Conservation (phyloP, 2,329 filamentous ascomycete species). For the Botrytis porri region DNA sequence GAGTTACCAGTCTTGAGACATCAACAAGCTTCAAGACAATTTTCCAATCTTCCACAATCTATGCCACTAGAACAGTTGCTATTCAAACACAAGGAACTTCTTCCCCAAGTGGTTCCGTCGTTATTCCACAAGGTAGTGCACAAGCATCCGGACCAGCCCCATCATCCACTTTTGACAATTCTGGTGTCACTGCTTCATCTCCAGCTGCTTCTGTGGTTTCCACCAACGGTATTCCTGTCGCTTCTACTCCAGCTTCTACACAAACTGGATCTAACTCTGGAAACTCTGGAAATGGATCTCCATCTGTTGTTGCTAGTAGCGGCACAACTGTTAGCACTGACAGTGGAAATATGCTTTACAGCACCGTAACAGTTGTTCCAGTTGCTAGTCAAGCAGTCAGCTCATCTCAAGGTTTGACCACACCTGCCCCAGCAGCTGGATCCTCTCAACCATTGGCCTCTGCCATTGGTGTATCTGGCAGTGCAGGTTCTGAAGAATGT, state of each 20-base stretch:
- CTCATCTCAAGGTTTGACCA: not conserved
- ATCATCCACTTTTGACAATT: not conserved
- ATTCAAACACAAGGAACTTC: not conserved
- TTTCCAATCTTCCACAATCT: not conserved
- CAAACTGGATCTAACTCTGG: conserved; percentile 3
- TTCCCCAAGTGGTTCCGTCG: not conserved
- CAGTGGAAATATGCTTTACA: not conserved
- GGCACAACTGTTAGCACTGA: not conserved
- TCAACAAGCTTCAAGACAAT: conserved; percentile 1
- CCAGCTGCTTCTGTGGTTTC: not conserved
- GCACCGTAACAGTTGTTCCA: conserved; percentile 13
- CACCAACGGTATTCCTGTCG: not conserved
- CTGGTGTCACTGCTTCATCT: not conserved
- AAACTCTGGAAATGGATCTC: conserved; percentile 1
- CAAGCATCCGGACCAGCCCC: not conserved
- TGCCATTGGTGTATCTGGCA: not conserved
- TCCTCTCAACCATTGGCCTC: conserved; percentile 3
- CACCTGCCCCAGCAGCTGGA: not conserved
- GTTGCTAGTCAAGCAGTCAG: conserved; percentile 10
- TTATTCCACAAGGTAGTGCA: not conserved
- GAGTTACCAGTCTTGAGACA: not conserved
- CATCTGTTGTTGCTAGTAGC: conserved; percentile 7
- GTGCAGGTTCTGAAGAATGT: conserved; percentile 2
- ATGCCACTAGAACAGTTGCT: not conserved
- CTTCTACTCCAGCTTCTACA: not conserved